Evolutionary conservation across 1,139 yeast species (phyloP).

Genomic region (Zygoascus sp.): DNA sequence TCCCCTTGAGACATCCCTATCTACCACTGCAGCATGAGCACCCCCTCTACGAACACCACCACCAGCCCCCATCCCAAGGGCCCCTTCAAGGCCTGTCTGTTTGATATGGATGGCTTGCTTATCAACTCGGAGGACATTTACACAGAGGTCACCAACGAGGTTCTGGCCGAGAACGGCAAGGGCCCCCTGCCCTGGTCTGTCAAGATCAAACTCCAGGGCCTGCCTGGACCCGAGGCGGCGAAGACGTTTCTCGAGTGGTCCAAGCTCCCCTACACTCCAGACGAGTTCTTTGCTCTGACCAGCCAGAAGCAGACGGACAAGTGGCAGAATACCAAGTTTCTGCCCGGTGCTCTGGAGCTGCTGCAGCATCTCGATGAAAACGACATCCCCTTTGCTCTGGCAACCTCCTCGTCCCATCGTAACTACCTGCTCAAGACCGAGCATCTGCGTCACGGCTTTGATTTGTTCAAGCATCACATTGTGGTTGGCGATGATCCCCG

Average conservation of each 20-base stretch:
- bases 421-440: conserved; percentile 66
- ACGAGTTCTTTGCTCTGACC: conserved; percentile 52
- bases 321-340: conserved; percentile 62
- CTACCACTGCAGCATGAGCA: too few relatives aligned
- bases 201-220: conserved; percentile 80
- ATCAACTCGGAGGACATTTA: conserved; percentile 89
- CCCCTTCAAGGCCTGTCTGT: conserved; percentile 62
- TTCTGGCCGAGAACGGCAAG: conserved; percentile 63
- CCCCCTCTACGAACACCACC: too few relatives aligned
- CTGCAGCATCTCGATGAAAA: conserved; percentile 46
- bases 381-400: conserved; percentile 76
- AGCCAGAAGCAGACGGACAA: conserved; percentile 49
- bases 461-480: conserved; percentile 59
- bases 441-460: conserved; percentile 59
- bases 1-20: too few relatives aligned
- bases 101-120: conserved; percentile 94
- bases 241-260: conserved; percentile 61
- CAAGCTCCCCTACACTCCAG: conserved; percentile 60
- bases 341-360: conserved; percentile 83
- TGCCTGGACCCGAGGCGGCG: conserved; percentile 74
- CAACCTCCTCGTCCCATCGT: conserved; percentile 71
- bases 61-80: neutral
- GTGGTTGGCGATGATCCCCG: conserved; percentile 87
- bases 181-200: conserved; percentile 87
- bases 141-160: conserved; percentile 65